phyloP scores from a whole-genome alignment of 805 yeast species.

The Metschnikowia proteae region DNA sequence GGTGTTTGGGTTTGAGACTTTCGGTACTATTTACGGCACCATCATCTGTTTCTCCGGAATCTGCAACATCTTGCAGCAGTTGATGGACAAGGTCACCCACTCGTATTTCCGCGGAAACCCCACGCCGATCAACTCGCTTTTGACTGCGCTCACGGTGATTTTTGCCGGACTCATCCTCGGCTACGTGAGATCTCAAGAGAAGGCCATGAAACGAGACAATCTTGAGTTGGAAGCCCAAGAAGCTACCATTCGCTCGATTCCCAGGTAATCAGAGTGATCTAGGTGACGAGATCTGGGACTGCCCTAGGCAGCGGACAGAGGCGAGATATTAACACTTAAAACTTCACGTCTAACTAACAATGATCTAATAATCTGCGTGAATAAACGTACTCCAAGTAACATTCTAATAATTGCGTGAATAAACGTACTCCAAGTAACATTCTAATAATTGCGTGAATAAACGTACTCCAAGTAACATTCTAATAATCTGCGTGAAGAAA shows the following conservation, averaged over 20 bases:
- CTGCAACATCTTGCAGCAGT: constrained; percentile 70
- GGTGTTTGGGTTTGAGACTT: constrained; percentile 87
- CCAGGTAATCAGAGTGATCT: constrained; percentile 19
- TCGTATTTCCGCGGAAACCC: constrained; percentile 69
- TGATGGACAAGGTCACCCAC: constrained; percentile 70
- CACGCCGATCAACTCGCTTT: constrained; percentile 61
- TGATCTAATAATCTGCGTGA: no score
- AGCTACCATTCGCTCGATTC: constrained; percentile 48
- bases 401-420: no score
- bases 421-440: no score
- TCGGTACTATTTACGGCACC: constrained; percentile 88
- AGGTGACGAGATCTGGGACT: no score
- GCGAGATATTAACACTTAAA: neutral
- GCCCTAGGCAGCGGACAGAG: no score
- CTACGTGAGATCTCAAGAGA: constrained; percentile 42
- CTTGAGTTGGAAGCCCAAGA: constrained; percentile 63
- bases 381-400: no score
- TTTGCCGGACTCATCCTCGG: constrained; percentile 45
- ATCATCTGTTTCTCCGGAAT: constrained; percentile 78
- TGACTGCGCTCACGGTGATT: constrained; percentile 53
- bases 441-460: no score
- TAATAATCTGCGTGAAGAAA: no score
- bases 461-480: neutral
- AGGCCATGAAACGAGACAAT: constrained; percentile 43
- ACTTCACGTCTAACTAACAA: neutral